Conservation (phyloP, 768 basidiomycete species). For the Hirschioporus abietinus region DNA sequence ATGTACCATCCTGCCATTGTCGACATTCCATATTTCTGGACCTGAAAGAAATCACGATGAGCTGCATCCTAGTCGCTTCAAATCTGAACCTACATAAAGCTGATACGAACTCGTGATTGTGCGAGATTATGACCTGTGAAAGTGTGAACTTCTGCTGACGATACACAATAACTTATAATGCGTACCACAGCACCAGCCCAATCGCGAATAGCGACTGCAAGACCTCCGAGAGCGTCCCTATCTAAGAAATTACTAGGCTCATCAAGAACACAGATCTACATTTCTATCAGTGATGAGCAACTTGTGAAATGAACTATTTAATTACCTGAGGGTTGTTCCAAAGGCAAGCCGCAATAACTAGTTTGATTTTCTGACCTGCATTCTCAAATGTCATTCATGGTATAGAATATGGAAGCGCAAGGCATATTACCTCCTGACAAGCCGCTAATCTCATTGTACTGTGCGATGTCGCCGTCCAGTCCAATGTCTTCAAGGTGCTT, state of each 20-base stretch:
- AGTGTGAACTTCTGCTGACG: neutral
- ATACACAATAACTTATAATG: slow-evolving; percentile 12
- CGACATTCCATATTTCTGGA: slow-evolving; percentile 94
- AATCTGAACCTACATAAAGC: slow-evolving; percentile 62
- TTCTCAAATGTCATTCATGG: slow-evolving; percentile 12
- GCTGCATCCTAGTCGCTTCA: slow-evolving; percentile 12
- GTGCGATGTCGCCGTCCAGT: slow-evolving; percentile 94
- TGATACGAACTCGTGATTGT: slow-evolving; percentile 85
- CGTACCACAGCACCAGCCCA: slow-evolving; percentile 89
- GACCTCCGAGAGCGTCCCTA: slow-evolving; percentile 89
- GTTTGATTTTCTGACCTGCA: slow-evolving; percentile 91
- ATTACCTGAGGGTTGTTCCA: slow-evolving; percentile 92
- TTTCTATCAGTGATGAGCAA: slow-evolving; percentile 9
- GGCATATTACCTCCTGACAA: slow-evolving; percentile 75
- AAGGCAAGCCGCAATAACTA: slow-evolving; percentile 89
- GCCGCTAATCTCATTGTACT: slow-evolving; percentile 95
- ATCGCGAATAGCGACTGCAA: slow-evolving; percentile 91
- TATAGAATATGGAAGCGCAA: slow-evolving; percentile 7
- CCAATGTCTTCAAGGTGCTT: slow-evolving; percentile 95
- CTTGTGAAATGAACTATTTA: slow-evolving; percentile 10
- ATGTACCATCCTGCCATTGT: slow-evolving; percentile 76
- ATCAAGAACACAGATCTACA: slow-evolving; percentile 69
- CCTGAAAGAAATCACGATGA: slow-evolving; percentile 36
- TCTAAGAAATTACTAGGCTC: slow-evolving; percentile 98
- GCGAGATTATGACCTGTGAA: slow-evolving; percentile 86